phyloP scores from a whole-genome alignment of 306 rosid species.

The Arachis stenosperma region DNA sequence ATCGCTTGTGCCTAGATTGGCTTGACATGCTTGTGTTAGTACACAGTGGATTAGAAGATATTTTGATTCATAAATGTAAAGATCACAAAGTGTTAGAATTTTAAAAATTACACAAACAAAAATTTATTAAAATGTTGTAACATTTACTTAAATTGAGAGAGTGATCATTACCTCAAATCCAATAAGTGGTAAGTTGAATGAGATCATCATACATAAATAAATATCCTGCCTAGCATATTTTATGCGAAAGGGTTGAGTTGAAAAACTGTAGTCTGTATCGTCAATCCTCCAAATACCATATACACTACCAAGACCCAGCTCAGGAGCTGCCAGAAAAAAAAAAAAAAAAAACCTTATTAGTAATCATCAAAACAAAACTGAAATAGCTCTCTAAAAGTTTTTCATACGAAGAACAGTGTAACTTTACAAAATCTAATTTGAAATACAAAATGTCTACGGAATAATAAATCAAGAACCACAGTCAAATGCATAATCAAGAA shows the following conservation, averaged over 20 bases:
- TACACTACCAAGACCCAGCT: conserved; percentile 46
- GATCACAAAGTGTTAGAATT: neutral
- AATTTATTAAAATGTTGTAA: no score
- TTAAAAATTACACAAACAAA: no score
- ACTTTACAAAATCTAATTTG: neutral
- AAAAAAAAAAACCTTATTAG: neutral
- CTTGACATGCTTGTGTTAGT: no score
- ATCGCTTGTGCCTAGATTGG: neutral
- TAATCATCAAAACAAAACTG: conserved; percentile 20
- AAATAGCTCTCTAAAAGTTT: conserved; percentile 1
- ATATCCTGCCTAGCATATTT: conserved; percentile 90
- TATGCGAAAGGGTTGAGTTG: conserved; percentile 85
- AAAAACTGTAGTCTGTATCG: conserved; percentile 89
- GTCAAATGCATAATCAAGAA: neutral
- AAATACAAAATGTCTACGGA: neutral
- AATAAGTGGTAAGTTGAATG: conserved; percentile 66
- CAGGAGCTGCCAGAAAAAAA: conserved; percentile 67
- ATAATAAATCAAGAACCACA: neutral
- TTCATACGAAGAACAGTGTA: conserved; percentile 4
- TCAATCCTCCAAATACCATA: conserved; percentile 87
- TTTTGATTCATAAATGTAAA: neutral
- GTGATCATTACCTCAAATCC: conserved; percentile 62
- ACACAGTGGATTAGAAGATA: neutral
- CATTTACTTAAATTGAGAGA: neutral
- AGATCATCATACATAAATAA: conserved; percentile 77